These are phyloP conservation scores for Debaryomyces udenii DNA, from an alignment of 1,139 yeast genomes.

Conservation along the genomic window DNA sequence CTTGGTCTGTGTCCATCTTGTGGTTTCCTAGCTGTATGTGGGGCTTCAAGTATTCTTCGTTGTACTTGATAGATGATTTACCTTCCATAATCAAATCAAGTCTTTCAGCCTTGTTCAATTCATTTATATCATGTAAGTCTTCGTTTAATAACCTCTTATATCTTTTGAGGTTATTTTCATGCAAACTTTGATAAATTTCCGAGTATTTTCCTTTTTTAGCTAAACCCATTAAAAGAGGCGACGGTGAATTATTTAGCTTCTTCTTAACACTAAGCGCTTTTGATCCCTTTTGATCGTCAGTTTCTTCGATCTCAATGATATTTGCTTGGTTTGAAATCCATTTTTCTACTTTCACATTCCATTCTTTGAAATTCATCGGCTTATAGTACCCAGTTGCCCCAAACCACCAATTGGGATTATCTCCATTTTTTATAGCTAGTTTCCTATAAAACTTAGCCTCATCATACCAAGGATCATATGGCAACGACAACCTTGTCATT, in stretches of 20 bases:
- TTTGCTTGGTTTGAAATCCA: conserved; percentile 28
- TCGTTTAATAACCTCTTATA: conserved; percentile 25
- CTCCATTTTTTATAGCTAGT: conserved; percentile 45
- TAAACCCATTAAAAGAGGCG: conserved; percentile 15
- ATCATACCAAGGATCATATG: conserved; percentile 68
- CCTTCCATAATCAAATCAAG: conserved; percentile 43
- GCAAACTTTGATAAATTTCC: conserved; percentile 31
- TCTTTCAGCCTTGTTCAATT: conserved; percentile 42
- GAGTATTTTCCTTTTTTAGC: conserved; percentile 24
- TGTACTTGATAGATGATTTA: conserved; percentile 24
- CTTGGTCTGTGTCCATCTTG: conserved; percentile 41
- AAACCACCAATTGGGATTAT: conserved; percentile 55
- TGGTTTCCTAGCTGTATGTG: conserved; percentile 43
- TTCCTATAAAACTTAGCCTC: conserved; percentile 56
- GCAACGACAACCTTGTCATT: conserved; percentile 46
- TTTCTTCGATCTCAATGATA: conserved; percentile 15
- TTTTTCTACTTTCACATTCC: conserved; percentile 42
- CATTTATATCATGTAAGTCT: conserved; percentile 35
- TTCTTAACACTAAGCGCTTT: neutral
- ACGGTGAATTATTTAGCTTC: conserved; percentile 3
- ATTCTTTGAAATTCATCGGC: conserved; percentile 55
- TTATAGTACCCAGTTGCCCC: conserved; percentile 56
- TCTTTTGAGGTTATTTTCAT: conserved; percentile 26
- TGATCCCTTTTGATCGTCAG: conserved; percentile 6
- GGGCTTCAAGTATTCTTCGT: conserved; percentile 35